A percentile compares a stretch with the other conserved stretches of the same genome.
phyloP scores from a whole-genome alignment of 2,329 filamentous ascomycete species.

The Ilyonectria mors-panacis region DNA sequence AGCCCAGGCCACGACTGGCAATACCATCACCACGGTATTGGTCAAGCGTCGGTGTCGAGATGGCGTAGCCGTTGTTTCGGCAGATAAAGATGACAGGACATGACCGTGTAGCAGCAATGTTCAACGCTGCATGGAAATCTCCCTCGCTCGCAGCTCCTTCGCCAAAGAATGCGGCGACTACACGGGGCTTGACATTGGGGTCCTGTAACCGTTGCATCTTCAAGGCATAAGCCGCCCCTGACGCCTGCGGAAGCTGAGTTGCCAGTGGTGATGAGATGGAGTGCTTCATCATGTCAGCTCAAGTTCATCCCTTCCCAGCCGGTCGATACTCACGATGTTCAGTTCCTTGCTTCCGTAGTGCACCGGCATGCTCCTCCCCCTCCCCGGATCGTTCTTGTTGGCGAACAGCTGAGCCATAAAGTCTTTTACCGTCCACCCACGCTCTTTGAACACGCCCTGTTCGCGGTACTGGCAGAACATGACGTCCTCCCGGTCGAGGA shows the following conservation, averaged over 20 bases:
- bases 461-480: slow-evolving; percentile 97
- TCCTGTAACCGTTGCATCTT: slow-evolving; percentile 85
- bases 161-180: slow-evolving; percentile 89
- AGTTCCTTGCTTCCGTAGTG: slow-evolving; percentile 91
- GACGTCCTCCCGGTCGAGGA: slow-evolving; percentile 86
- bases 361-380: slow-evolving; percentile 95
- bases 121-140: slow-evolving; percentile 92
- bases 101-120: slow-evolving; percentile 90
- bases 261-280: slow-evolving; percentile 88
- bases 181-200: slow-evolving; percentile 75
- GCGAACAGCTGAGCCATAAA: slow-evolving; percentile 98
- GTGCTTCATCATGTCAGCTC: slow-evolving; percentile 66
- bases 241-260: slow-evolving; percentile 90
- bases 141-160: slow-evolving; percentile 93
- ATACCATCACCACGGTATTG: slow-evolving; percentile 95
- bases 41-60: slow-evolving; percentile 89
- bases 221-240: slow-evolving; percentile 88
- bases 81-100: slow-evolving; percentile 93
- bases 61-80: slow-evolving; percentile 93
- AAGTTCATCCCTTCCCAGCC: background rate
- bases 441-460: slow-evolving; percentile 89
- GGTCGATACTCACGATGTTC: slow-evolving; percentile 77
- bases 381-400: slow-evolving; percentile 84
- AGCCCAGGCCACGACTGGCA: slow-evolving; percentile 87
- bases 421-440: slow-evolving; percentile 87